Base-by-base conservation (phyloP, 2,329 filamentous ascomycete genomes). In the Trichoderma oligosporum region DNA sequence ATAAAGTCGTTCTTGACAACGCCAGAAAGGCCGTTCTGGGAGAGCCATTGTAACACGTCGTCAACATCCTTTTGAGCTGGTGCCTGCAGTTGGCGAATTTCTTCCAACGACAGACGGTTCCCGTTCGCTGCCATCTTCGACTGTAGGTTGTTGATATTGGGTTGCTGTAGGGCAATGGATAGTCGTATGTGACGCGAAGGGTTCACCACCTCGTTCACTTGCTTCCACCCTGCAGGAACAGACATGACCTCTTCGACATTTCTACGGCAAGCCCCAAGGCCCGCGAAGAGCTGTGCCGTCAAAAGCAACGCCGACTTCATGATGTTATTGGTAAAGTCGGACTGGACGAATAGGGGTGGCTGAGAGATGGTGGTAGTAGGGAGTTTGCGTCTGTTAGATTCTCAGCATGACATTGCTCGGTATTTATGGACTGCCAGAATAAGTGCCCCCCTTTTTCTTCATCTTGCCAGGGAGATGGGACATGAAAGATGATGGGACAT, bases 31-130 rank as follows among this genome's bases (percentile, higher is more conserved):
- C 71, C 73, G 38, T 70, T 70, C 2, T 69, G 64, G 25, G 63
- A 64, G 2, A 81, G 67, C 79, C 78, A 81, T 7, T 60, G 56
- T 5, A 72, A 58, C 4, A 81, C 75, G 0, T 64, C 60, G 8
- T 70, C 57, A 7, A 75, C 67, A 6, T 74, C 69, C 2, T 66
- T 59, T 2, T 65, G 54, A 7, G 68, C 65, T 0, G 77, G 73
- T 7, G 65, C 61, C 38, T 74, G 71, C 48, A 76, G 72, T 4
- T 63, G 58, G 0, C 65, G 62, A 3, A 75, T 67, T 29, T 80
- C 70, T 4, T 69, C 65, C 7, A 64, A 61, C 1, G 70, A 71
- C 7, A 80, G 65, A 56, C 75, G 48, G 29, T 49, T 70, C 14
- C 44, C 29, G 33, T 29, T 42, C n/a, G 49, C 53, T 36, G 62